A percentile compares a stretch with the other conserved stretches of the same genome.
Evolutionary conservation across 2,329 filamentous ascomycete genomes (phyloP).

Genomic region (Alternaria longipes): DNA sequence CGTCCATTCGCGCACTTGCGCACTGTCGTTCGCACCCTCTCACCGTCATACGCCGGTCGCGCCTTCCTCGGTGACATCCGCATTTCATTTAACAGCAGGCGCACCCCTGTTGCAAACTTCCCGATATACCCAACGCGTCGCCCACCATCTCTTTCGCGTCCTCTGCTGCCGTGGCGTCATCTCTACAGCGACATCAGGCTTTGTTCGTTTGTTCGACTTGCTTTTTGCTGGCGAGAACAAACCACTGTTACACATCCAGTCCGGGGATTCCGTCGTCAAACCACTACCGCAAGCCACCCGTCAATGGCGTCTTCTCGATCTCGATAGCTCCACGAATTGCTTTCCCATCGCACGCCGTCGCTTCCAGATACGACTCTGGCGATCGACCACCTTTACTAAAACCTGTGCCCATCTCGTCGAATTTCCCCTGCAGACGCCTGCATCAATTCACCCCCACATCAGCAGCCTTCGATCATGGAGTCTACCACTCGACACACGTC

Average conservation of each 20-base stretch:
- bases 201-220: constrained; percentile 12
- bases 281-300: constrained; percentile 25
- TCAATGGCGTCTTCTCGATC: constrained; percentile 7
- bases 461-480: constrained; percentile 12
- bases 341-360: constrained; percentile 8
- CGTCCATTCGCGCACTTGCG: background rate
- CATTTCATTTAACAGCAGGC: constrained; percentile 17
- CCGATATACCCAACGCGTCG: constrained; percentile 9
- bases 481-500: constrained; percentile 14
- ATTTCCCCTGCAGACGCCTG: background rate
- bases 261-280: constrained; percentile 21
- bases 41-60: constrained; percentile 1
- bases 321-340: constrained; percentile 22
- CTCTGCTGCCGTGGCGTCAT: background rate
- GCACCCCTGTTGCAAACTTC: constrained; percentile 14
- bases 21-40: background rate
- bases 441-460: background rate
- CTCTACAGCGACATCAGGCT: background rate
- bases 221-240: constrained; percentile 14
- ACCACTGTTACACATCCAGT: constrained; percentile 12
- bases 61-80: constrained; percentile 16
- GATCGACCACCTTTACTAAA: background rate
- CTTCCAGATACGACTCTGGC: constrained; percentile 14
- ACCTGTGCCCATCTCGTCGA: background rate
- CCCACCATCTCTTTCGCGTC: background rate